phyloP scores from a whole-genome alignment of 495 filamentous ascomycete genomes.

The Daldinia childiae region DNA sequence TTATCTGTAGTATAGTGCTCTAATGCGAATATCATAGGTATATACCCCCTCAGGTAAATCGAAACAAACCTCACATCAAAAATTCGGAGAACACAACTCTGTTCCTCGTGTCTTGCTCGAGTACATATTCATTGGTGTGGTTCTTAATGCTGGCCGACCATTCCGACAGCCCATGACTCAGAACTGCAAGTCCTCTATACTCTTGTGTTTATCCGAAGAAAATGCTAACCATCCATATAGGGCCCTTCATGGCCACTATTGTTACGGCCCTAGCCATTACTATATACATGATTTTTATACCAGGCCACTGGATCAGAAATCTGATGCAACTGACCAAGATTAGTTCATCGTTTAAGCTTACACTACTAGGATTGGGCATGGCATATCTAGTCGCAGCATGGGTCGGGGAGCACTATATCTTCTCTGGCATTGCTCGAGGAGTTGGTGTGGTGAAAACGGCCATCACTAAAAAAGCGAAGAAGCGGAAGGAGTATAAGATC shows the following conservation, averaged over 20 bases:
- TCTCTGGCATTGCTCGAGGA: slow-evolving; percentile 73
- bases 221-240: slow-evolving; percentile 50
- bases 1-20: slow-evolving; percentile 17
- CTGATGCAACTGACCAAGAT: slow-evolving; percentile 89
- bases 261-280: slow-evolving; percentile 70
- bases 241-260: slow-evolving; percentile 85
- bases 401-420: slow-evolving; percentile 73
- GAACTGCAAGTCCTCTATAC: slow-evolving; percentile 69
- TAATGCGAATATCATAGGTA: slow-evolving; percentile 62
- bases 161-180: slow-evolving; percentile 82
- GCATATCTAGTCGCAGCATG: slow-evolving; percentile 73
- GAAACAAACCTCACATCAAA: slow-evolving; percentile 78
- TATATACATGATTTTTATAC: slow-evolving; percentile 79
- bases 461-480: slow-evolving; percentile 70
- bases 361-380: slow-evolving; percentile 72
- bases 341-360: slow-evolving; percentile 73
- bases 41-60: slow-evolving; percentile 77
- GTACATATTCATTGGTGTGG: slow-evolving; percentile 88
- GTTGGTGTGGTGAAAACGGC: slow-evolving; percentile 67
- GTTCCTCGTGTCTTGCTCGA: slow-evolving; percentile 91
- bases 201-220: neutral
- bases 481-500: slow-evolving; percentile 87
- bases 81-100: slow-evolving; percentile 94
- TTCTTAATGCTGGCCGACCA: slow-evolving; percentile 87
- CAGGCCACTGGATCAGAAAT: slow-evolving; percentile 70